Evolutionary conservation across 208 protist species (phyloP), one percentile per base, ranked within the genome.

Genomic region (Wallacemonas sp.): DNA sequence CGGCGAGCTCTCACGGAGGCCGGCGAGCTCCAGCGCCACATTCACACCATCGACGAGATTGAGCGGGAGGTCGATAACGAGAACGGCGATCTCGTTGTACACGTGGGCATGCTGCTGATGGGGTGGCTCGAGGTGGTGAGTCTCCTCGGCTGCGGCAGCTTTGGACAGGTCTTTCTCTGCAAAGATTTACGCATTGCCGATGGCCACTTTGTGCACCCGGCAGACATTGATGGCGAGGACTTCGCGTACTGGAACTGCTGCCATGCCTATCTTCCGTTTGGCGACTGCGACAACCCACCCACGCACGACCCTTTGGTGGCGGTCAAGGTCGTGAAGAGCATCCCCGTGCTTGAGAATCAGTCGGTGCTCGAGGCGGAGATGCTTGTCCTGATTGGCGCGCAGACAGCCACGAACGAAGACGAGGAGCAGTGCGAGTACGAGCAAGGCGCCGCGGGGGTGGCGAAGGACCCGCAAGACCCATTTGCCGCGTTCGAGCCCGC

Each of bases 151-250:
- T 70, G 75, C 55, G 88, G 88, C 45, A 94, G 79, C 46, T 94
- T 92, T 68, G 88, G 88, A 0, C 88, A 94, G 53, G 88, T 94
- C 39, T 91, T 94, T 69, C 77, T 94, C 15, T 94, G 88, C 74
- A 90, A 89, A 51, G 88, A 94, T 54, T 59, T 94, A 49, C 84
- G 88, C 55, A 82, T 90, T 46, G 67, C 72, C 42, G 79, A 81
- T 38, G 69, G 76, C n/a, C 68, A 75, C 63, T 94, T 91, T 76
- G 61, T 84, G 26, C 82, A 91, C 70, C 88, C 84, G 8, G 76
- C 58, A 30, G 72, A 80, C 59, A 84, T 90, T 51, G 80, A 82
- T 24, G 84, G 84, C 15, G 82, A 86, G 27, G 88, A 94, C 62
- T 94, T 88, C 73, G 69, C 82, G 59, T 94, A 94, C 62, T 94